A percentile compares a stretch with the other conserved stretches of the same genome.
Evolutionary conservation across 2,329 filamentous ascomycete genomes (phyloP).

Genomic region (Berkeleyomyces rouxiae): DNA sequence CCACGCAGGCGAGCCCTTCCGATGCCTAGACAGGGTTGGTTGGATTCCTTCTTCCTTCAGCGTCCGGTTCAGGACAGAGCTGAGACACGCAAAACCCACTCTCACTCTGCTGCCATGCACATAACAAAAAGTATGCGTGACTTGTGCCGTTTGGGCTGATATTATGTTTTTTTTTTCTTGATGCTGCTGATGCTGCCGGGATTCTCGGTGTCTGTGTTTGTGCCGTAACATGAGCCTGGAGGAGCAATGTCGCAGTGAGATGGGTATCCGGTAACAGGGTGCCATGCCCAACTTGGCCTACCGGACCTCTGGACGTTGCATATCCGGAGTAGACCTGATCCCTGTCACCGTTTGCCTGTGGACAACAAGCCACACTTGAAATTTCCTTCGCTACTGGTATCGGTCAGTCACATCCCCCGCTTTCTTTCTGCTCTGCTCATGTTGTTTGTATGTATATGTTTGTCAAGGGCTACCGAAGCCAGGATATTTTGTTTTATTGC

Average conservation of each 20-base stretch:
- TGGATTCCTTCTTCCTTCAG: neutral
- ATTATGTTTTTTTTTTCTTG: neutral
- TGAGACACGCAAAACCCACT: conserved; percentile 1
- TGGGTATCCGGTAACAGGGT: neutral
- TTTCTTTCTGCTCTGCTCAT: neutral
- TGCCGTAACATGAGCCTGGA: too few relatives aligned
- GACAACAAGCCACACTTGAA: neutral
- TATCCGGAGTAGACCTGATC: neutral
- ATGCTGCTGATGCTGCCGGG: neutral
- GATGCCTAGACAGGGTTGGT: neutral
- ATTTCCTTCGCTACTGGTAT: neutral
- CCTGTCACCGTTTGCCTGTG: neutral
- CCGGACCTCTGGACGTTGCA: neutral
- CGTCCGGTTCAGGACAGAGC: neutral
- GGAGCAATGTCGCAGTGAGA: neutral
- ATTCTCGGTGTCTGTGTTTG: neutral
- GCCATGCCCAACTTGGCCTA: neutral
- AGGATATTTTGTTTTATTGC: neutral
- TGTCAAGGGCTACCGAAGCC: neutral
- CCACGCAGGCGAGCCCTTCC: neutral
- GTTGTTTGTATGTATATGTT: neutral
- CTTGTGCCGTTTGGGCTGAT: neutral
- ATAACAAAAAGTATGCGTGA: neutral
- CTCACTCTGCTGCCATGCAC: neutral
- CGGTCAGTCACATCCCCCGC: neutral